A percentile compares a stretch with the other conserved stretches of the same genome.
Conservation (phyloP, 371 early-diverging fungal genomes). For the Mucor racemosus region DNA sequence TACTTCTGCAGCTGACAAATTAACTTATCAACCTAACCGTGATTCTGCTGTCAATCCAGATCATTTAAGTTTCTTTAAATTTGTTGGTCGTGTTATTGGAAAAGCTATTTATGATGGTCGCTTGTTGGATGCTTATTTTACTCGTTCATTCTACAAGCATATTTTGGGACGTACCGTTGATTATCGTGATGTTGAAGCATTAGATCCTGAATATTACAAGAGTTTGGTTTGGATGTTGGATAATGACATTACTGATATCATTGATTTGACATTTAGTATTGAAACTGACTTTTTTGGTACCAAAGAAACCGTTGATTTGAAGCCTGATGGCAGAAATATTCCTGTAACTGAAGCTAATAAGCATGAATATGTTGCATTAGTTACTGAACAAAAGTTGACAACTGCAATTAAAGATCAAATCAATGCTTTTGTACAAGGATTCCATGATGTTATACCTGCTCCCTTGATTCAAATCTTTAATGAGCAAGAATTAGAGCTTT, state of each 20-base stretch:
- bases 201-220: conserved; percentile 97
- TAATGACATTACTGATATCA: conserved; percentile 94
- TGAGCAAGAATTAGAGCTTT: conserved; percentile 97
- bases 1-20: conserved; percentile 92
- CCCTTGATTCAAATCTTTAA: conserved; percentile 94
- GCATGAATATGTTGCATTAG: conserved; percentile 92
- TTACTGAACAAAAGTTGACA: conserved; percentile 88
- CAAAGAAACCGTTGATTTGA: conserved; percentile 83
- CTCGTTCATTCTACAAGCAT: conserved; percentile 98
- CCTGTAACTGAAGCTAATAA: conserved; percentile 97
- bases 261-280: conserved; percentile 94
- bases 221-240: conserved; percentile 97
- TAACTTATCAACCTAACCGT: conserved; percentile 97
- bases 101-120: conserved; percentile 98
- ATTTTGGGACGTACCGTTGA: conserved; percentile 93
- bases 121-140: conserved; percentile 95
- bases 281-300: conserved; percentile 96
- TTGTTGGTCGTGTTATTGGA: conserved; percentile 98
- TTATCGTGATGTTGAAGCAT: conserved; percentile 95
- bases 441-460: conserved; percentile 95
- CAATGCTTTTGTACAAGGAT: conserved; percentile 91
- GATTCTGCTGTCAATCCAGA: conserved; percentile 94
- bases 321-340: conserved; percentile 89
- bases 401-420: conserved; percentile 93
- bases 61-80: conserved; percentile 96